Evolutionary conservation across 1,284 basidiomycete genomes (phyloP), one percentile per base, ranked within the genome.

Genomic region (Ganoderma lingzhi): DNA sequence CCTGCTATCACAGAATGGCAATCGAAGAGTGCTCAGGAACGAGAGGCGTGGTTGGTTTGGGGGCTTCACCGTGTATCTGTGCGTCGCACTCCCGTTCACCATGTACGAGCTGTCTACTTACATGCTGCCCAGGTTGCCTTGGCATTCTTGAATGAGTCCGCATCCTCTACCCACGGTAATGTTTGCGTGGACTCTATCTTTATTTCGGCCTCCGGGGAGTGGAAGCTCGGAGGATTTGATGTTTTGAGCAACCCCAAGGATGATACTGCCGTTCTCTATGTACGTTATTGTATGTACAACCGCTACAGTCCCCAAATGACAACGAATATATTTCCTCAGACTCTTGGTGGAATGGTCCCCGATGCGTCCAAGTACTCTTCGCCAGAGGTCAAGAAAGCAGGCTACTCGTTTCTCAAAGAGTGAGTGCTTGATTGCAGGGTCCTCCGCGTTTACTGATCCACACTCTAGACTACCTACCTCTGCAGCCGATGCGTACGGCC

Each of bases 171-270:
- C 0, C 98, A 99, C 78, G 97, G 97, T 53, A 95, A 93, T 71
- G 82, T 99, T 67, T 86, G 92, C 67, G 83, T 90, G 4, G 88
- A 91, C 67, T 91, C 94, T 2, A 88, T 99, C 71, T 99, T 98
- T 78, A 89, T 99, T 68, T 93, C 95, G 6, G 90, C 90, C 0
- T 95, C 96, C 0, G 95, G 97, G 28, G 98, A 99, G 83, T 99
- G 97, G 97, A 94, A 94, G 77, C 83, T 99, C 10, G 97, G 94
- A 41, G 97, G 97, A 1, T 97, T 99, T 76, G 98, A 99, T 76
- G 82, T 97, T 0, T 82, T 99, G 75, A 97, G 93, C 75, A 93
- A 86, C 76, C 85, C 92, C 3, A 92, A 88, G 76, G 95, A 97
- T 67, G 89, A 92, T n/a, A 79, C 84, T 60, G 86, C 93, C 12